Conservation (phyloP, 495 filamentous ascomycete species). For the Xylaria cubensis region DNA sequence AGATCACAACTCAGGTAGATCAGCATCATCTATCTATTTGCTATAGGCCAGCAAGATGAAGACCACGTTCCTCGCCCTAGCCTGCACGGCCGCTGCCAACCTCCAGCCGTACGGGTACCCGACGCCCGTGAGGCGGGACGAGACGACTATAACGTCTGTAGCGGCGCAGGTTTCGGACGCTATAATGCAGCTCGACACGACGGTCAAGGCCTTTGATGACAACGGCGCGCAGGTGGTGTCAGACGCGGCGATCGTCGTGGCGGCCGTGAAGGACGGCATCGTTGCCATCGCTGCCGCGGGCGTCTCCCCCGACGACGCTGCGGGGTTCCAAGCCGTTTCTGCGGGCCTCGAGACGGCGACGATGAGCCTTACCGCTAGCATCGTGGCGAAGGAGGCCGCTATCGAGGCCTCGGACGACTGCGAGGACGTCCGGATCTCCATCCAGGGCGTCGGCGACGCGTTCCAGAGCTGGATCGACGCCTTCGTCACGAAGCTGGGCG, state of each 20-base stretch:
- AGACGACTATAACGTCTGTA: not conserved
- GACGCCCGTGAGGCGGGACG: not conserved
- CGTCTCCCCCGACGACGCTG: not conserved
- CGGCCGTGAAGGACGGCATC: not conserved
- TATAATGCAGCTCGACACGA: not conserved
- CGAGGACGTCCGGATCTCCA: not conserved
- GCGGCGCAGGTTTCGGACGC: not conserved
- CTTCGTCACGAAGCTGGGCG: not conserved
- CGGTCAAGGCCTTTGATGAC: constrained; percentile 1
- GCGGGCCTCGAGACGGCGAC: not conserved
- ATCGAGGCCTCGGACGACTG: constrained; percentile 1
- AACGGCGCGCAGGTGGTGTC: not conserved
- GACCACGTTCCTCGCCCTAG: not conserved
- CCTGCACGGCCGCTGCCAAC: not conserved
- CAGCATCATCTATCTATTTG: not conserved
- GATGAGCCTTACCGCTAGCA: not conserved
- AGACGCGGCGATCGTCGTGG: not conserved
- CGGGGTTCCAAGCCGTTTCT: not conserved
- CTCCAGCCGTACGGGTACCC: not conserved
- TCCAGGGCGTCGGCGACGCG: not conserved
- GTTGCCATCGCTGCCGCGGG: not conserved
- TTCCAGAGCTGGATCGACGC: constrained; percentile 1
- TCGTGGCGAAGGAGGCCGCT: constrained; percentile 2
- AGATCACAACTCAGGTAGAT: constrained; percentile 4
- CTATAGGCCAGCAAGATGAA: not conserved